Percentiles rank a stretch among this genome's conserved stretches.
phyloP scores from a whole-genome alignment of 1,139 yeast genomes.

The Blastobotrys serpentis region DNA sequence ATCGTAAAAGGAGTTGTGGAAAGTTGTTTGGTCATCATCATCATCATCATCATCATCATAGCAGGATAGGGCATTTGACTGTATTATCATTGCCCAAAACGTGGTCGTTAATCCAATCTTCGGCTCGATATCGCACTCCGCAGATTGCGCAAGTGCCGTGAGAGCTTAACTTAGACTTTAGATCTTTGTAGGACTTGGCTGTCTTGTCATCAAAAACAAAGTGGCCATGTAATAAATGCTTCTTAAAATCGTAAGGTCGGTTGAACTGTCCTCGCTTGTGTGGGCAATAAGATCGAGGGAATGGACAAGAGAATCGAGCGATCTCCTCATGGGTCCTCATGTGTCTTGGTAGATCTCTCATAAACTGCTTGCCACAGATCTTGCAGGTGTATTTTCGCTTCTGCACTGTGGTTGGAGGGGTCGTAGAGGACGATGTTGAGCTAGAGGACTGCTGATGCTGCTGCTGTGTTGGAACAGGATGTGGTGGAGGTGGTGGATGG shows the following conservation, averaged over 20 bases:
- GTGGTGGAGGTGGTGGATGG: conserved; percentile 4
- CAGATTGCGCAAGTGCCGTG: conserved; percentile 56
- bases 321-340: conserved; percentile 61
- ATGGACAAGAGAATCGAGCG: conserved; percentile 59
- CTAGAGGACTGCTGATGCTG: background rate
- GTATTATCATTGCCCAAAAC: conserved; percentile 39
- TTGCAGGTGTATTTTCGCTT: conserved; percentile 43
- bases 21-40: too few relatives aligned
- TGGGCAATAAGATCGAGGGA: conserved; percentile 54
- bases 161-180: conserved; percentile 53
- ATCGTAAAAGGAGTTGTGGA: background rate
- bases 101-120: conserved; percentile 59
- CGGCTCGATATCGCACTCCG: conserved; percentile 51
- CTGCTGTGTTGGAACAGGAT: background rate
- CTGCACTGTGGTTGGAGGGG: conserved; percentile 10
- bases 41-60: background rate
- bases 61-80: conserved; percentile 5
- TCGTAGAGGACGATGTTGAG: conserved; percentile 12
- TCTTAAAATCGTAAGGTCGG: conserved; percentile 68
- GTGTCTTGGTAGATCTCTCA: conserved; percentile 65
- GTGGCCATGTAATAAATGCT: conserved; percentile 63
- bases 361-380: conserved; percentile 57
- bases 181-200: conserved; percentile 50
- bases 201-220: conserved; percentile 51
- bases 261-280: conserved; percentile 66